These are phyloP conservation scores for Trichophyton verrucosum DNA, from an alignment of 2,329 filamentous ascomycete genomes.

Conservation along the genomic window DNA sequence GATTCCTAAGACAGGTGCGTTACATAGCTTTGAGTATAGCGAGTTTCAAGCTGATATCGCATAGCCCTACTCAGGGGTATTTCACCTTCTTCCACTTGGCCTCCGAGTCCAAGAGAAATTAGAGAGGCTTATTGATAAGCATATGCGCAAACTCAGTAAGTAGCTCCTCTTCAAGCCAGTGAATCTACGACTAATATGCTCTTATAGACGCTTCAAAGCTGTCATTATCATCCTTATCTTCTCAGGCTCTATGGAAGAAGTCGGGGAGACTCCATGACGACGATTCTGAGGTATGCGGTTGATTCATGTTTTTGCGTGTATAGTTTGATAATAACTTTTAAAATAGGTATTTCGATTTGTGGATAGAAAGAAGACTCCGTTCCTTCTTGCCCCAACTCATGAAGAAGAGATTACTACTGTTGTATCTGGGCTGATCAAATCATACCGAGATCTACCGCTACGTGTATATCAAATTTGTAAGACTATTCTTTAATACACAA, in stretches of 20 bases:
- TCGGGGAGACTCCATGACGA: constrained; percentile 63
- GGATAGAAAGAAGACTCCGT: constrained; percentile 63
- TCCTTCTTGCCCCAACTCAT: constrained; percentile 80
- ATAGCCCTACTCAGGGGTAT: constrained; percentile 75
- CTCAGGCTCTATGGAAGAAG: constrained; percentile 68
- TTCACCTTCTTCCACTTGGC: constrained; percentile 81
- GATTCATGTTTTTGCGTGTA: constrained; percentile 5
- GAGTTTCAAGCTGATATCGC: not conserved
- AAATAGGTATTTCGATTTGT: constrained; percentile 61
- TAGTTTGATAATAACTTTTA: not conserved
- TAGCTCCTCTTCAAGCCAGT: constrained; percentile 2
- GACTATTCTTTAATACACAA: constrained; percentile 16
- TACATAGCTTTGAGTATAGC: constrained; percentile 5
- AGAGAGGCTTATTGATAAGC: constrained; percentile 70
- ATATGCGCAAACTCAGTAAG: constrained; percentile 66
- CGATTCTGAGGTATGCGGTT: constrained; percentile 56
- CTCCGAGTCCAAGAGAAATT: constrained; percentile 79
- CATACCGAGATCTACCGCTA: constrained; percentile 75
- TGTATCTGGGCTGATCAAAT: constrained; percentile 59
- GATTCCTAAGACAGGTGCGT: constrained; percentile 58
- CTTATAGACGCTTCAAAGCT: constrained; percentile 63
- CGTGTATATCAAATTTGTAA: constrained; percentile 80
- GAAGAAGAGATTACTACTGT: constrained; percentile 90
- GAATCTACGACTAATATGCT: constrained; percentile 3
- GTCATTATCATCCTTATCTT: constrained; percentile 72